phyloP scores from a whole-genome alignment of 768 basidiomycete species.

The Multifurca ochricompacta region DNA sequence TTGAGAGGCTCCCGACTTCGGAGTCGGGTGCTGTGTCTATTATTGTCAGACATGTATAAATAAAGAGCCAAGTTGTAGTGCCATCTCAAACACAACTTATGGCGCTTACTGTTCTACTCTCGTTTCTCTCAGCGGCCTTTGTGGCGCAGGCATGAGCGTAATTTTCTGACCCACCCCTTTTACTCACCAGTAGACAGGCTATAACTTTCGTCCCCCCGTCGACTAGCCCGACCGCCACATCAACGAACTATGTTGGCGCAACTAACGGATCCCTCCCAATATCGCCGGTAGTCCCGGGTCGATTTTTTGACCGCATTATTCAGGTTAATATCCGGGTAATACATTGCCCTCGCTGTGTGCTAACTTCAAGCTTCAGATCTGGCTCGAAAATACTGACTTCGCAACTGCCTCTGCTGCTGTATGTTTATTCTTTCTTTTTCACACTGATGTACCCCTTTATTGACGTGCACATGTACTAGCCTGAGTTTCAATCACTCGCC shows the following conservation, averaged over 20 bases:
- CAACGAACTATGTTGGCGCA: constrained; percentile 6
- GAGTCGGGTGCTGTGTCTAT: too few species aligned
- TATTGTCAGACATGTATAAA: too few species aligned
- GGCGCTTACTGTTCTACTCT: background rate
- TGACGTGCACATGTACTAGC: background rate
- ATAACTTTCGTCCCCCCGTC: background rate
- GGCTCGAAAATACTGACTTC: constrained; percentile 7
- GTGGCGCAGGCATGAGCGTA: background rate
- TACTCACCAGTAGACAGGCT: background rate
- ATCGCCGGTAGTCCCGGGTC: background rate
- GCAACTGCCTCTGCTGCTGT: background rate
- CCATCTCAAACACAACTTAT: background rate
- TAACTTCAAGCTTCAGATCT: constrained; percentile 4
- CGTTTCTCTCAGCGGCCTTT: background rate
- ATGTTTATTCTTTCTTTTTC: background rate
- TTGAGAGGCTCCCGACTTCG: too few species aligned
- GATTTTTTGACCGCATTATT: constrained; percentile 7
- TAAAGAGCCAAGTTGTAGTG: too few species aligned
- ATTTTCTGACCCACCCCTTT: too few species aligned
- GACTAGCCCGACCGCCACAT: background rate
- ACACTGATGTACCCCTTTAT: too few species aligned
- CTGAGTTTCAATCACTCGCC: background rate
- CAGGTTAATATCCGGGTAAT: background rate
- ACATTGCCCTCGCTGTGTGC: background rate
- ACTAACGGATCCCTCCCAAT: constrained; percentile 5